A percentile compares a stretch with the other conserved stretches of the same genome.
Evolutionary conservation across 352 stramenopile species (phyloP).

Genomic region (Phytophthora pseudosyringae): DNA sequence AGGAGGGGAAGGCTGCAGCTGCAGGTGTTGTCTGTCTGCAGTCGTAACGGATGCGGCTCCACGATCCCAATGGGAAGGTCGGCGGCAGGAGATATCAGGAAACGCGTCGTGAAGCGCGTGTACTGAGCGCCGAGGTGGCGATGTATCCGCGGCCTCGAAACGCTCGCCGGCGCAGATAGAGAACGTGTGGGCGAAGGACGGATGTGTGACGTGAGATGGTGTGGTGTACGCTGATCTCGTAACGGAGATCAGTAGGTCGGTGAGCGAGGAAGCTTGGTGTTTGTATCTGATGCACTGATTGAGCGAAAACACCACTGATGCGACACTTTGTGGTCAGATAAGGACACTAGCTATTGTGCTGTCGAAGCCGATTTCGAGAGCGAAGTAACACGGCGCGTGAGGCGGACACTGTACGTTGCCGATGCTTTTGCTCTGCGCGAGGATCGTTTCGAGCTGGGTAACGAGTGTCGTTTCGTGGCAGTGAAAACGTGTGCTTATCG

Average conservation of each 20-base stretch:
- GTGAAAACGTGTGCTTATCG: neutral
- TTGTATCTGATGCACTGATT: neutral
- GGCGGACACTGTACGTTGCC: neutral
- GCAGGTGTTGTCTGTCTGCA: constrained; percentile 1
- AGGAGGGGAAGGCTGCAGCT: constrained; percentile 7
- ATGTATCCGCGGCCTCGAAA: constrained; percentile 18
- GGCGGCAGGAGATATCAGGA: constrained; percentile 19
- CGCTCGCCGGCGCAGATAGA: constrained; percentile 2
- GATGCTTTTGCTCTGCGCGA: neutral
- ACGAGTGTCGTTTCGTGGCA: neutral
- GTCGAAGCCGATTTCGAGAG: constrained; percentile 19
- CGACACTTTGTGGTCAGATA: constrained; percentile 43
- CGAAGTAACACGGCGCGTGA: constrained; percentile 13
- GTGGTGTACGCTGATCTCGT: neutral
- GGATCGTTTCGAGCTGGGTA: constrained; percentile 6
- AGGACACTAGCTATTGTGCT: constrained; percentile 21
- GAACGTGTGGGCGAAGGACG: neutral
- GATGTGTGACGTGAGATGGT: constrained; percentile 13
- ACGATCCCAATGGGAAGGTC: constrained; percentile 31
- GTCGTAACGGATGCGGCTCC: constrained; percentile 23
- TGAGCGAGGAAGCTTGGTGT: neutral
- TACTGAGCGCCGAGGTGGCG: constrained; percentile 15
- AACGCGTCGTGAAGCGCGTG: neutral
- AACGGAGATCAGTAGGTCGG: constrained; percentile 15
- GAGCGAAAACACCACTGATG: neutral